Percentiles rank a stretch among this genome's conserved stretches.
Evolutionary conservation across 352 stramenopile genomes (phyloP).

Genomic region (Peronospora tabacina): DNA sequence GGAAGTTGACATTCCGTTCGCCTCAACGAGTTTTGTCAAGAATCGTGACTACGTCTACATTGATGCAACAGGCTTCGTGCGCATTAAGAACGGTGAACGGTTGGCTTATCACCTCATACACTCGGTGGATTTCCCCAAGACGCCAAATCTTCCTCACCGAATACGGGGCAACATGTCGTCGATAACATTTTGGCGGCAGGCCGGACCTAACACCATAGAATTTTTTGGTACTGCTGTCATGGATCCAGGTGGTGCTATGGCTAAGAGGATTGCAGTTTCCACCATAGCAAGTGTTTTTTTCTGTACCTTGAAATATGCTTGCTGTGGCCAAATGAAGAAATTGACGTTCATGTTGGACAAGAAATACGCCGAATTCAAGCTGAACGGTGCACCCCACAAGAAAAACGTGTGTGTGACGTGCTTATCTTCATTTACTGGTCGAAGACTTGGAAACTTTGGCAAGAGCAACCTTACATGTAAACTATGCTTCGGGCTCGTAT

Average conservation of each 20-base stretch:
- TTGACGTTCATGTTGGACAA: slow-evolving; percentile 35
- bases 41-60: slow-evolving; percentile 36
- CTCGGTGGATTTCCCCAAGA: slow-evolving; percentile 31
- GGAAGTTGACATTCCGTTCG: slow-evolving; percentile 38
- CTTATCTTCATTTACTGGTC: slow-evolving; percentile 11
- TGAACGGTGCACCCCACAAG: slow-evolving; percentile 12
- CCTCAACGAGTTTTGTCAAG: slow-evolving; percentile 30
- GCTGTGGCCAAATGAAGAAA: slow-evolving; percentile 35
- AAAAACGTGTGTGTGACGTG: slow-evolving; percentile 30
- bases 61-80: slow-evolving; percentile 23
- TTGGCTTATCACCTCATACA: slow-evolving; percentile 33
- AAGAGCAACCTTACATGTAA: slow-evolving; percentile 29
- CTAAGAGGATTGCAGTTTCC: slow-evolving; percentile 20
- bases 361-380: slow-evolving; percentile 22
- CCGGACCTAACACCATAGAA: slow-evolving; percentile 34
- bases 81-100: slow-evolving; percentile 21
- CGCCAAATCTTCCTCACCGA: slow-evolving; percentile 33
- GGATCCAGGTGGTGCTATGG: slow-evolving; percentile 28
- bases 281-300: slow-evolving; percentile 24
- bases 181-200: slow-evolving; percentile 40
- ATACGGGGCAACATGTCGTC: slow-evolving; percentile 40
- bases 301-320: slow-evolving; percentile 25
- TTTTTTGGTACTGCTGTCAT: slow-evolving; percentile 35
- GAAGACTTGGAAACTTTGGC: slow-evolving; percentile 17
- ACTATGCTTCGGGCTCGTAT: slow-evolving; percentile 31